Evolutionary conservation across 116 monocot species (phyloP).

Genomic region (Cymodocea nodosa): DNA sequence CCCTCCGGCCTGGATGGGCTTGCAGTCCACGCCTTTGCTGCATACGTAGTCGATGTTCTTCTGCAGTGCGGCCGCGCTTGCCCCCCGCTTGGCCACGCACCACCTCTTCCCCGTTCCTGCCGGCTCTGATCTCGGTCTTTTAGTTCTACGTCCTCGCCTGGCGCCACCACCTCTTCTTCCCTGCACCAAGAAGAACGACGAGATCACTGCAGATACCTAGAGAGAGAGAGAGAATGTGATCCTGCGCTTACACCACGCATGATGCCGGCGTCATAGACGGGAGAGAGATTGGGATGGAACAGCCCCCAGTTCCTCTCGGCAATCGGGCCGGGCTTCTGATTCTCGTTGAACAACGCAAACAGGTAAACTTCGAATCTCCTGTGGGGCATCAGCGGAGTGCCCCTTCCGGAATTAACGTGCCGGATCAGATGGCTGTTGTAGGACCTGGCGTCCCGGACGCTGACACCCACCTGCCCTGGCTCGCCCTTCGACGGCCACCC

Average conservation of each 20-base stretch:
- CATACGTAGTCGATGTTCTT: slow-evolving; percentile 67
- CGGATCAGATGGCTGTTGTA: slow-evolving; percentile 43
- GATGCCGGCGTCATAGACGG: slow-evolving; percentile 47
- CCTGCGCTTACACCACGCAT: no score
- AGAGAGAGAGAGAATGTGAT: no score
- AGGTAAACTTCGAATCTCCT: slow-evolving; percentile 56
- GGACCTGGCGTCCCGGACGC: slow-evolving; percentile 38
- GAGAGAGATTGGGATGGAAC: slow-evolving; percentile 43
- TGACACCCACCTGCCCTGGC: slow-evolving; percentile 34
- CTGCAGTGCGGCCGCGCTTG: slow-evolving; percentile 23
- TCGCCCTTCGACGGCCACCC: slow-evolving; percentile 86
- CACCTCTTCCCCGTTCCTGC: slow-evolving; percentile 16
- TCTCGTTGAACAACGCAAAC: slow-evolving; percentile 75
- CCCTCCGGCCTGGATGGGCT: slow-evolving; percentile 41
- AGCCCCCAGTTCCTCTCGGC: slow-evolving; percentile 69
- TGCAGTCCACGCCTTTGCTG: slow-evolving; percentile 46
- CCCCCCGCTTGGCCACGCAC: slow-evolving; percentile 39
- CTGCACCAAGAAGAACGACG: no score
- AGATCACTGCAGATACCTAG: no score
- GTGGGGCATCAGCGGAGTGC: slow-evolving; percentile 75
- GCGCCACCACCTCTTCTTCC: no score
- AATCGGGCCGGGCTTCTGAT: slow-evolving; percentile 76
- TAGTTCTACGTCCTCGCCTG: no score
- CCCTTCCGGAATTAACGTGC: slow-evolving; percentile 44
- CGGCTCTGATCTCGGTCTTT: no score